These are phyloP conservation scores for Gossypium stocksii DNA, from an alignment of 345 rosid genomes.

Conservation along the genomic window DNA sequence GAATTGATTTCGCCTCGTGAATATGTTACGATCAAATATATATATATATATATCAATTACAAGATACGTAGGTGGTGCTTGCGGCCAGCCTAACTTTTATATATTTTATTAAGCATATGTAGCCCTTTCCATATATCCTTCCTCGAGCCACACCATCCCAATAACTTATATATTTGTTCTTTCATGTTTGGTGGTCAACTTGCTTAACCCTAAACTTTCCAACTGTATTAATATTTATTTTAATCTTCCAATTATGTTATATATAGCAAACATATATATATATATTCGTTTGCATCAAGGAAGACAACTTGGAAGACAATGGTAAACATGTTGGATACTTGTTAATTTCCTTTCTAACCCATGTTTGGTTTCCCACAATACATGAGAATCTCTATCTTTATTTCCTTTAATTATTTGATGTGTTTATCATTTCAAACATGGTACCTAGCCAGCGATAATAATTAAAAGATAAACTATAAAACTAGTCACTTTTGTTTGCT, in stretches of 20 bases:
- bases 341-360: slow-evolving; percentile 9
- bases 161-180: not conserved
- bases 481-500: no score
- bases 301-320: slow-evolving; percentile 29
- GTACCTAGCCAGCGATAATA: not conserved
- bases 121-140: slow-evolving; percentile 28
- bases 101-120: no score
- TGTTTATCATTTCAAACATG: not conserved
- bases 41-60: no score
- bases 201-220: slow-evolving; percentile 22
- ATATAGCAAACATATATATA: no score
- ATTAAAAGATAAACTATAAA: no score
- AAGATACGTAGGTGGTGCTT: no score
- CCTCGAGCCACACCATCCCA: slow-evolving; percentile 67
- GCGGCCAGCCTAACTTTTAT: no score
- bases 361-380: slow-evolving; percentile 18
- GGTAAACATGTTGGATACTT: slow-evolving; percentile 36
- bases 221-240: slow-evolving; percentile 25
- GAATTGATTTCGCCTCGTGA: no score
- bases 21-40: no score
- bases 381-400: not conserved
- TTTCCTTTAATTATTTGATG: not conserved
- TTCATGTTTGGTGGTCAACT: slow-evolving; percentile 32
- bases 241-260: slow-evolving; percentile 13
- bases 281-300: slow-evolving; percentile 23